Conservation (phyloP, 768 basidiomycete genomes). For the Pulveroboletus sp. region DNA sequence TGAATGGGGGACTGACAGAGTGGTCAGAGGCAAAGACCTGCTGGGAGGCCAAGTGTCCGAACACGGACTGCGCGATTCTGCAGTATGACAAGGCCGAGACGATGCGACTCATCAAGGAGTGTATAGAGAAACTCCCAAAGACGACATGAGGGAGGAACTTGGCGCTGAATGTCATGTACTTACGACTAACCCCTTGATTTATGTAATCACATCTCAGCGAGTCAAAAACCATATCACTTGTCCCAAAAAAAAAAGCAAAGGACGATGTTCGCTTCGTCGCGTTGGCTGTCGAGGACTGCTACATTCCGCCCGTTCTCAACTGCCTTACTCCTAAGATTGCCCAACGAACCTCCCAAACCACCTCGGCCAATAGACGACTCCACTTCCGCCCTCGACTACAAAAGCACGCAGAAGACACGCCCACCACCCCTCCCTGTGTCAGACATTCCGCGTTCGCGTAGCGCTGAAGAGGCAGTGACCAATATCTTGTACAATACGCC, state of each 20-base stretch:
- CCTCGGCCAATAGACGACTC: constrained; percentile 85
- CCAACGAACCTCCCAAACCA: constrained; percentile 54
- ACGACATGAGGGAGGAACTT: constrained; percentile 20
- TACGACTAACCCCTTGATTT: not conserved
- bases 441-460: constrained; percentile 77
- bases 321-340: constrained; percentile 10
- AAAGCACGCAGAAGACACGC: constrained; percentile 59
- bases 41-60: constrained; percentile 54
- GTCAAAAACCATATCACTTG: not conserved
- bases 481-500: constrained; percentile 98
- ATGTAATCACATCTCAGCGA: constrained; percentile 8
- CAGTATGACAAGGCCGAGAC: constrained; percentile 56
- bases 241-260: not conserved
- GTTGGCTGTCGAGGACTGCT: constrained; percentile 14
- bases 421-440: constrained; percentile 84
- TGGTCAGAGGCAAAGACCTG: constrained; percentile 60
- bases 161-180: too few relatives aligned
- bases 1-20: constrained; percentile 42
- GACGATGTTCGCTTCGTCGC: constrained; percentile 14
- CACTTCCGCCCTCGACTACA: constrained; percentile 93
- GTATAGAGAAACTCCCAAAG: constrained; percentile 47
- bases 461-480: constrained; percentile 93
- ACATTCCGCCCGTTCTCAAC: constrained; percentile 22
- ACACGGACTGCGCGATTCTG: constrained; percentile 39
- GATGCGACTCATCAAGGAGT: constrained; percentile 48